Conservation (phyloP, 257 asterid species). For the Handroanthus guayacan region DNA sequence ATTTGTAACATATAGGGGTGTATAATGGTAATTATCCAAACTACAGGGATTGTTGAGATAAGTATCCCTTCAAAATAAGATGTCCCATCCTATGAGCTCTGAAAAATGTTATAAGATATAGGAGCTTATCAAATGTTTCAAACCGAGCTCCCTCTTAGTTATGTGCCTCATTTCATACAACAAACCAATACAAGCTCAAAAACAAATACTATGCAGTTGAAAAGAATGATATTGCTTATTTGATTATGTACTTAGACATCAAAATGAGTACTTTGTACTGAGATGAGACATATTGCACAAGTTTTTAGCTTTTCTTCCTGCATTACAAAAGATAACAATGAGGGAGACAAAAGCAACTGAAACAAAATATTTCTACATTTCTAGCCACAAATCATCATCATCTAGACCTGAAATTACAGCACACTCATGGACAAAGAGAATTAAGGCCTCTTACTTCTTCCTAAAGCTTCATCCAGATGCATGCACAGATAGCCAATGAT, state of each 20-base stretch:
- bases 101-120: too few species aligned
- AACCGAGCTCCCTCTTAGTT: too few species aligned
- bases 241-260: constrained; percentile 1
- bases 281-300: constrained; percentile 1
- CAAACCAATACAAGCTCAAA: background rate
- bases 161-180: background rate
- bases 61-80: too few species aligned
- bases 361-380: constrained; percentile 10
- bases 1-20: too few species aligned
- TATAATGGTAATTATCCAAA: too few species aligned
- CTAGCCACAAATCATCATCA: constrained; percentile 32
- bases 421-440: too few species aligned
- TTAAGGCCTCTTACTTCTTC: too few species aligned
- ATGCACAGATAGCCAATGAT: constrained; percentile 20
- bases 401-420: background rate
- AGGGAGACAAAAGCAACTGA: constrained; percentile 1
- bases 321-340: constrained; percentile 17
- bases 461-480: background rate
- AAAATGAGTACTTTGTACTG: constrained; percentile 19
- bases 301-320: constrained; percentile 23
- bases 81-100: too few species aligned
- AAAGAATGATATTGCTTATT: background rate
- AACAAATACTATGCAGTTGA: background rate
- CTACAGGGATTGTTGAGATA: too few species aligned
- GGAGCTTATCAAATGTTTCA: too few species aligned